phyloP scores from a whole-genome alignment of 106 monocot species.

The Iris macrosiphon region DNA sequence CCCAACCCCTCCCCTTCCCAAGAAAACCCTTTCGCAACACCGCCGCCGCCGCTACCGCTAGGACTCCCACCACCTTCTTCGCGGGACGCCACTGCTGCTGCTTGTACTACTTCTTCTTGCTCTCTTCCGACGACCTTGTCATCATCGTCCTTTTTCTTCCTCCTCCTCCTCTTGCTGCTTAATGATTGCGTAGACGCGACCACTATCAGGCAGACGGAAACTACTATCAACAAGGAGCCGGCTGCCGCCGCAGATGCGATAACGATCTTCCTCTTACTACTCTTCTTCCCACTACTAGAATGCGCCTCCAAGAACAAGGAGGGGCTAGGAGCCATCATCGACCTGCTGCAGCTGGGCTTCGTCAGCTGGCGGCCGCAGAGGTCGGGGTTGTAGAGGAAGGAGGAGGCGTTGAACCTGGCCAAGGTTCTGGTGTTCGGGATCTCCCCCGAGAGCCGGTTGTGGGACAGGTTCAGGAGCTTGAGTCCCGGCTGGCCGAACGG shows the following conservation, averaged over 20 bases:
- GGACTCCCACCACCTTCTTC: not conserved
- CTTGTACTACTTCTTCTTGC: conserved; percentile 3
- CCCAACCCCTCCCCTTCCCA: conserved; percentile 79
- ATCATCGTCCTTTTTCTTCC: not conserved
- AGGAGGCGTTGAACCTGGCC: conserved; percentile 51
- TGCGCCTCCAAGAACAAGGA: not conserved
- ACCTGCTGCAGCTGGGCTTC: conserved; percentile 19
- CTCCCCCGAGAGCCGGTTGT: conserved; percentile 63
- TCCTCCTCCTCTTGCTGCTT: conserved; percentile 12
- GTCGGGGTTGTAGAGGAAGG: conserved; percentile 43
- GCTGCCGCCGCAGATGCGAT: conserved; percentile 38
- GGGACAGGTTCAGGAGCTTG: conserved; percentile 60
- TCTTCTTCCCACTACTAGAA: not conserved
- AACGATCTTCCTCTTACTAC: conserved; percentile 20
- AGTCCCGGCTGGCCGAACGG: conserved; percentile 47
- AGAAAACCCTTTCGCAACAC: conserved; percentile 36
- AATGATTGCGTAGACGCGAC: not conserved
- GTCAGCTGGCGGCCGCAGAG: conserved; percentile 60
- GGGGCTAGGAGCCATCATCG: conserved; percentile 16
- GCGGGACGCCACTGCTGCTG: not conserved
- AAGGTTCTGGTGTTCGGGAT: conserved; percentile 50
- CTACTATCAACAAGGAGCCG: conserved; percentile 30
- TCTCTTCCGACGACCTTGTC: conserved; percentile 1
- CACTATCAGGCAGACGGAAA: conserved; percentile 9
- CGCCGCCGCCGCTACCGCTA: not conserved